phyloP scores from a whole-genome alignment of 371 early-diverging fungal genomes.

The Mucor racemosus region DNA sequence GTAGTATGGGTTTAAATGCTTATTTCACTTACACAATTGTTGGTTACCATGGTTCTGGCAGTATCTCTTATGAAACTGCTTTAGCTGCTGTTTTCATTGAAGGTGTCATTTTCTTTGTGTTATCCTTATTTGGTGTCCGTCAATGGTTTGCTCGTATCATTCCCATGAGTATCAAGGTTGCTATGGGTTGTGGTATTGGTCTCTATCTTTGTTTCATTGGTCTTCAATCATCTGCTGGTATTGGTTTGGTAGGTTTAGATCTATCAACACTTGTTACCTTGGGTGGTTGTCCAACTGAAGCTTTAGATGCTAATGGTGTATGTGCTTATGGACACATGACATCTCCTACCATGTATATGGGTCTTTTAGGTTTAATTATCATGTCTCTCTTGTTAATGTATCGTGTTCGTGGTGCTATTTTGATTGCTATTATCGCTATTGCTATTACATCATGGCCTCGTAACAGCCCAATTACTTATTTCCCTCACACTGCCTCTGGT shows the following conservation, averaged over 20 bases:
- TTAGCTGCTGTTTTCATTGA: constrained; percentile 82
- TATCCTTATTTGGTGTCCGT: constrained; percentile 76
- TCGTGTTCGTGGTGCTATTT: constrained; percentile 74
- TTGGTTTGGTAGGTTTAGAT: constrained; percentile 69
- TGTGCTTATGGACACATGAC: constrained; percentile 71
- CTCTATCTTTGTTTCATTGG: constrained; percentile 79
- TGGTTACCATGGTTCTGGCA: constrained; percentile 76
- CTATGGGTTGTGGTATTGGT: constrained; percentile 80
- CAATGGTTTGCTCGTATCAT: constrained; percentile 79
- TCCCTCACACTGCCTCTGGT: constrained; percentile 69
- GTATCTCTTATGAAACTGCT: constrained; percentile 69
- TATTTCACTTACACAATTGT: constrained; percentile 84
- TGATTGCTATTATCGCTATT: constrained; percentile 72
- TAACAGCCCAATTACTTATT: constrained; percentile 69
- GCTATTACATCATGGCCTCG: constrained; percentile 75
- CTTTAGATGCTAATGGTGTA: constrained; percentile 54
- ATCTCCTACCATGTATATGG: constrained; percentile 69
- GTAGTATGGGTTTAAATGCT: constrained; percentile 77
- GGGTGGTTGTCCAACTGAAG: constrained; percentile 63
- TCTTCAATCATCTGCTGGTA: constrained; percentile 77
- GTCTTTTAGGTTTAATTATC: constrained; percentile 69
- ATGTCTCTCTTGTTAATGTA: constrained; percentile 69
- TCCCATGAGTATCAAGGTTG: constrained; percentile 73
- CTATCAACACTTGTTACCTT: constrained; percentile 70
- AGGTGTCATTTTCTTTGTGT: constrained; percentile 73